Percentiles rank a stretch among this genome's conserved stretches.
Conservation (phyloP, 208 protist species). For the Leptomonas seymouri region DNA sequence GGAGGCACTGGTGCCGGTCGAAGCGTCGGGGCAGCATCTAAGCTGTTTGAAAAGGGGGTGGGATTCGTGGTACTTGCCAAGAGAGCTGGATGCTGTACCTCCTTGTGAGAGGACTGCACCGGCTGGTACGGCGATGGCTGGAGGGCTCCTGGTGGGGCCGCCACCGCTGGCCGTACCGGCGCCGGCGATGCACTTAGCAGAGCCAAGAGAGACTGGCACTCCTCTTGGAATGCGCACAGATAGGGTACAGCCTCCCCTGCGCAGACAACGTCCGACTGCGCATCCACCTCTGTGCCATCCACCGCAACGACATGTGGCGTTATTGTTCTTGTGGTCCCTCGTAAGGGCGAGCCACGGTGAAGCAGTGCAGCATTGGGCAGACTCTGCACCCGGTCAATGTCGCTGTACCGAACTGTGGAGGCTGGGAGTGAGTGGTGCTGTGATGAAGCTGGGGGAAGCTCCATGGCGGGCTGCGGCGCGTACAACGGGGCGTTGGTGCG, state of each 20-base stretch:
- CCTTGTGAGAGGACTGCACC: no score
- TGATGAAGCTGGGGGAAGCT: no score
- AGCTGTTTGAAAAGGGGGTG: no score
- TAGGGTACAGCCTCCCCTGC: conserved; percentile 18
- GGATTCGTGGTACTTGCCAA: no score
- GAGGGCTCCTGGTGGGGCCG: not conserved
- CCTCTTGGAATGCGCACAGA: conserved; percentile 35
- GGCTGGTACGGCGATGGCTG: conserved; percentile 1
- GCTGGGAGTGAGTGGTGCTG: not conserved
- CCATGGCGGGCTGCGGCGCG: conserved; percentile 11
- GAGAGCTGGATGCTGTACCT: no score
- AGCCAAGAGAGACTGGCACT: conserved; percentile 38
- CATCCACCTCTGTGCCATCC: conserved; percentile 20
- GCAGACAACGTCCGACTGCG: conserved; percentile 24
- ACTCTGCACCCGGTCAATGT: conserved; percentile 15
- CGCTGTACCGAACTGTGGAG: conserved; percentile 16
- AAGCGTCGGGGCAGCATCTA: no score
- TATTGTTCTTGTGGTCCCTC: no score
- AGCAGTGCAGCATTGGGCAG: not conserved
- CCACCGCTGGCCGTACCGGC: not conserved
- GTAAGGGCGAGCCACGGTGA: not conserved
- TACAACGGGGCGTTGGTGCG: conserved; percentile 29
- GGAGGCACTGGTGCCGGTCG: conserved; percentile 4
- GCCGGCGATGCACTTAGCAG: conserved; percentile 17
- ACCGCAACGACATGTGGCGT: not conserved